Conservation (phyloP, 2,329 filamentous ascomycete genomes). For the Blastomyces emzantsi region DNA sequence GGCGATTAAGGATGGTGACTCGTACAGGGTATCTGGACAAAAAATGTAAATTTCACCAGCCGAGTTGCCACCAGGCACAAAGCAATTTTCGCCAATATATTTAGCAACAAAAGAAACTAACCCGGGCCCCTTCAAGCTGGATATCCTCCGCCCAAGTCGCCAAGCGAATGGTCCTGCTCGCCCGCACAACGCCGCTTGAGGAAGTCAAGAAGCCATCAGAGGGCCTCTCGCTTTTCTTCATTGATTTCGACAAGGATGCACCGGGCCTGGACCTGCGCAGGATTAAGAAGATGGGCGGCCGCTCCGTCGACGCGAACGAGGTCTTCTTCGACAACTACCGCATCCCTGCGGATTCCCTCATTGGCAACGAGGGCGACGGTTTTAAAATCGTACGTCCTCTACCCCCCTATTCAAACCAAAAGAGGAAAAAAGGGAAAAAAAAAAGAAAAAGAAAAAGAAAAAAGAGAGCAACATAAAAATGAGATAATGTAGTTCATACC, state of each 20-base stretch:
- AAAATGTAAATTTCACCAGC: slow-evolving; percentile 52
- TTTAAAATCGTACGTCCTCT: slow-evolving; percentile 54
- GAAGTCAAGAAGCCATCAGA: slow-evolving; percentile 61
- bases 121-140: slow-evolving; percentile 42
- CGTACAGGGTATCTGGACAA: slow-evolving; percentile 62
- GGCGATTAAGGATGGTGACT: slow-evolving; percentile 51
- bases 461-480: background rate
- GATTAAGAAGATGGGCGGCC: slow-evolving; percentile 79
- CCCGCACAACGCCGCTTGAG: slow-evolving; percentile 62
- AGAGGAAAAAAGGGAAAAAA: background rate
- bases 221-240: slow-evolving; percentile 70
- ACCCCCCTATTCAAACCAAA: background rate
- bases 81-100: background rate
- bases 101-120: slow-evolving; percentile 10
- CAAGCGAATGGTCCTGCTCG: slow-evolving; percentile 72
- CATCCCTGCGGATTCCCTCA: slow-evolving; percentile 54
- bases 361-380: slow-evolving; percentile 64
- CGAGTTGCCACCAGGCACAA: background rate
- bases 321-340: slow-evolving; percentile 77
- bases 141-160: slow-evolving; percentile 79
- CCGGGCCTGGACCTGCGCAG: slow-evolving; percentile 57
- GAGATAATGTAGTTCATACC: background rate
- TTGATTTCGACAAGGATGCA: slow-evolving; percentile 56
- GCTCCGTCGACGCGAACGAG: slow-evolving; percentile 75
- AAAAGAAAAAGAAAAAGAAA: background rate